These are phyloP conservation scores for Plasmodium sp. DNA, from an alignment of 169 alveolate species.

Conservation along the genomic window DNA sequence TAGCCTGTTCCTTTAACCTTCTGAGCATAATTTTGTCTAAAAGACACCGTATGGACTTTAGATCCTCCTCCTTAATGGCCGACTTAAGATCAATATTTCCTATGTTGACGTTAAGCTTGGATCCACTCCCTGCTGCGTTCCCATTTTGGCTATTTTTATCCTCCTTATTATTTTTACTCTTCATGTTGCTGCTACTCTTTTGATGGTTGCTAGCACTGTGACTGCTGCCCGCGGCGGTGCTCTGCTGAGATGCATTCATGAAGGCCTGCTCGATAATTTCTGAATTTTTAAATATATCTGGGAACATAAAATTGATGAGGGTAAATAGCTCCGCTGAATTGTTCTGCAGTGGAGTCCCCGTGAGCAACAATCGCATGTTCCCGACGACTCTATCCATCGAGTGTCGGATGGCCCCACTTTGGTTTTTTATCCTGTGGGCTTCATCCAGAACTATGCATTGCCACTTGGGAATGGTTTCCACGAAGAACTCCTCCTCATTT, in stretches of 20 bases:
- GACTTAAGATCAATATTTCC: constrained; percentile 74
- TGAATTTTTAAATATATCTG: constrained; percentile 96
- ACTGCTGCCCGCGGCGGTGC: background rate
- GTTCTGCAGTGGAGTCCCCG: constrained; percentile 98
- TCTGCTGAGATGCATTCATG: constrained; percentile 50
- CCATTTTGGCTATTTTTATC: constrained; percentile 14
- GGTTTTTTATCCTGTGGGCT: constrained; percentile 99
- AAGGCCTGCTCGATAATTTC: constrained; percentile 95
- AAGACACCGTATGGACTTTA: constrained; percentile 86
- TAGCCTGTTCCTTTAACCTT: constrained; percentile 91
- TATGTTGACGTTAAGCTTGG: constrained; percentile 30
- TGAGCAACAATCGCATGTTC: constrained; percentile 92
- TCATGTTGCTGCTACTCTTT: background rate
- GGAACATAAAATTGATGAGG: constrained; percentile 96
- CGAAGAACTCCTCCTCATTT: constrained; percentile 92
- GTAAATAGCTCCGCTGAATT: constrained; percentile 96
- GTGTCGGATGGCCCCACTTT: constrained; percentile 93
- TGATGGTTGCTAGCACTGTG: background rate
- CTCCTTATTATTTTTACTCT: constrained; percentile 49
- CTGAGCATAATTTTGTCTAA: constrained; percentile 89
- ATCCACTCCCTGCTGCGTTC: background rate
- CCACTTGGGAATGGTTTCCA: constrained; percentile 92
- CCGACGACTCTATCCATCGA: constrained; percentile 92
- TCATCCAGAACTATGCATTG: constrained; percentile 97
- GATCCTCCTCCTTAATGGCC: constrained; percentile 81